phyloP scores from a whole-genome alignment of 352 stramenopile genomes.

The Globisporangium paroecandrum region DNA sequence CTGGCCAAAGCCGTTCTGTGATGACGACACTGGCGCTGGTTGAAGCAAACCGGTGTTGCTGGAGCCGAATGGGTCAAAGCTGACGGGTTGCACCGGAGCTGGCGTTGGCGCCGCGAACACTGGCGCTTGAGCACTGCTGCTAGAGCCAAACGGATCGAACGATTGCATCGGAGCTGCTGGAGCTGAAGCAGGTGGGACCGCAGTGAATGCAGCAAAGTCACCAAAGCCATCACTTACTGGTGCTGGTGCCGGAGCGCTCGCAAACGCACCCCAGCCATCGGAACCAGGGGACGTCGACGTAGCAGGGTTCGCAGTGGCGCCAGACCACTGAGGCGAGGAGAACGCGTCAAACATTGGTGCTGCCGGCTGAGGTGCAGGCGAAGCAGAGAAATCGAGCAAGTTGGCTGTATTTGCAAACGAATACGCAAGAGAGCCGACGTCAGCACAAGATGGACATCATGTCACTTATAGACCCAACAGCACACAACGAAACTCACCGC shows the following conservation, averaged over 20 bases:
- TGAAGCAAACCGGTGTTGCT: not conserved
- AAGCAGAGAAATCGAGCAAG: slow-evolving; percentile 49
- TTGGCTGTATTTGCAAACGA: slow-evolving; percentile 26
- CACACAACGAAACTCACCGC: slow-evolving; percentile 2
- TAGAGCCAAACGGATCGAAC: slow-evolving; percentile 32
- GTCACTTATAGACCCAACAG: not conserved
- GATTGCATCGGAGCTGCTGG: slow-evolving; percentile 18
- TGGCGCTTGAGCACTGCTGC: not conserved
- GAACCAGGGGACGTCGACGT: slow-evolving; percentile 14
- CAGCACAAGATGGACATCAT: not conserved
- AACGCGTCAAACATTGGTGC: slow-evolving; percentile 45
- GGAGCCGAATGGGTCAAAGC: slow-evolving; percentile 11
- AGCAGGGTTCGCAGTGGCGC: slow-evolving; percentile 13
- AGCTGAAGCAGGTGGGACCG: slow-evolving; percentile 20
- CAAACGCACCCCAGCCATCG: slow-evolving; percentile 29
- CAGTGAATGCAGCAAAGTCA: slow-evolving; percentile 44
- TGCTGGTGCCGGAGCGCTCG: slow-evolving; percentile 24
- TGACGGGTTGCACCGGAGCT: slow-evolving; percentile 12
- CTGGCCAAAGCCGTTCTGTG: slow-evolving; percentile 9
- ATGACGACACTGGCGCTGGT: not conserved
- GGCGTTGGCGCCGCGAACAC: slow-evolving; percentile 23
- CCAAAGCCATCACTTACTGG: slow-evolving; percentile 32
- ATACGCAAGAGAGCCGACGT: not conserved
- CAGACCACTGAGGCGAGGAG: slow-evolving; percentile 9
- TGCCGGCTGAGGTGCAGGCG: slow-evolving; percentile 21